Base-by-base conservation (phyloP, 1,284 basidiomycete genomes). In the Mycosarcoma mackinlayi region DNA sequence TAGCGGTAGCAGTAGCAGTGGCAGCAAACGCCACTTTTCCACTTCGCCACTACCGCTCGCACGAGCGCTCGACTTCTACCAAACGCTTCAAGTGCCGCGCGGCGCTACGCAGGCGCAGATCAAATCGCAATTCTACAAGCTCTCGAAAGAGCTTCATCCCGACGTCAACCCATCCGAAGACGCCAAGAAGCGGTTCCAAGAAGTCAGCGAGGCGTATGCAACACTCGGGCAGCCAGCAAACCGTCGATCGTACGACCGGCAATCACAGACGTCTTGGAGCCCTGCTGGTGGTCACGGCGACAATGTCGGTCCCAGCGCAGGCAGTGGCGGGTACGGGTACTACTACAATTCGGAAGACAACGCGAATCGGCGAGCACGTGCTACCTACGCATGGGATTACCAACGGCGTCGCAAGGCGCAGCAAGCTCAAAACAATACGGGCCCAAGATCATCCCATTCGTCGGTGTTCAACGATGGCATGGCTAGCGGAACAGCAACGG, bases 51-150 rank as follows among this genome's bases (percentile, higher is more conserved):
- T 0, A 2, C 1, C 10, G 1, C 2, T 1, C 1, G 56, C 67
- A 3, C 31, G 42, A 11, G 25, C 41, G 10, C 25, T 58, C 13
- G 52, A 72, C 35, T 53, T 55, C 34, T 82, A 82, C 47, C 13
- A 23, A 2, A 76, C 73, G 8, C 71, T 82, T 0, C 51, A 64
- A 6, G 55, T 82, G 0, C 24, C 51, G 3, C 63, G 67, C 16
- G 21, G 30, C 7, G 80, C 79, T 8, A 66, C 70, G 14, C 76
- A 76, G 52, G 72, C 73, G 2, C 78, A 82, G 46, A 81, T 82
- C 73, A 82, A 82, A 56, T 50, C 68, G 51, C 78, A 81, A 42
- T 82, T 82, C 58, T 82, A 82, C 69, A 71, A 78, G 54, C 76
- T 81, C 2, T 80, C 78, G 9, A 82, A 82, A 38, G 52, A 79